These are phyloP conservation scores for Paecilomyces niveus DNA, from an alignment of 2,329 filamentous ascomycete species.

Conservation along the genomic window DNA sequence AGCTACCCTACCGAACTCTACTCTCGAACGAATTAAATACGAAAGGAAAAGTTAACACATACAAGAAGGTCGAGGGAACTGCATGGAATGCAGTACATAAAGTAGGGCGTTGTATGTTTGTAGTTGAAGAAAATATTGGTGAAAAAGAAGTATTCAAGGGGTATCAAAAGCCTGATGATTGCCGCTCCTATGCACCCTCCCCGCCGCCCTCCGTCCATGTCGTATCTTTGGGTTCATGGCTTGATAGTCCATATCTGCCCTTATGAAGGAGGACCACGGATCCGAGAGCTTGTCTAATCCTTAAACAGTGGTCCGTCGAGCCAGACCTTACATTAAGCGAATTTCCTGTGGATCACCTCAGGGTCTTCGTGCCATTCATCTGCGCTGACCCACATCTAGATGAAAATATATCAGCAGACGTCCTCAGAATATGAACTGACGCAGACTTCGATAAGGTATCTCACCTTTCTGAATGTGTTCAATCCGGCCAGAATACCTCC, in stretches of 20 bases:
- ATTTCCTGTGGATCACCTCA: slow-evolving; percentile 97
- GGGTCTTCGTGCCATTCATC: slow-evolving; percentile 99
- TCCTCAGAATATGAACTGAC: not conserved
- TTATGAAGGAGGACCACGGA: not conserved
- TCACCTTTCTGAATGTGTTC: slow-evolving; percentile 96
- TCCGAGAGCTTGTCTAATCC: not conserved
- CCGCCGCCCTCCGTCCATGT: not conserved
- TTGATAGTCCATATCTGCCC: not conserved
- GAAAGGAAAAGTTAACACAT: too few species aligned
- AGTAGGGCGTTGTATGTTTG: not conserved
- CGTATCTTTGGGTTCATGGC: not conserved
- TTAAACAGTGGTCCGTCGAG: not conserved
- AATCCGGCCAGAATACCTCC: slow-evolving; percentile 93
- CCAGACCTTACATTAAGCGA: slow-evolving; percentile 54
- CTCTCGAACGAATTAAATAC: too few species aligned
- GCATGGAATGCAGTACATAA: too few species aligned
- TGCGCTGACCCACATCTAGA: slow-evolving; percentile 98
- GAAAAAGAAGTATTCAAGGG: slow-evolving; percentile 1
- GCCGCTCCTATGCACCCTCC: not conserved
- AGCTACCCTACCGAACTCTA: too few species aligned
- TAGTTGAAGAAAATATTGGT: not conserved
- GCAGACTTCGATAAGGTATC: slow-evolving; percentile 15
- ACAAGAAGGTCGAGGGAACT: too few species aligned
- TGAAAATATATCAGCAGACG: slow-evolving; percentile 2
- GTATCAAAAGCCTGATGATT: slow-evolving; percentile 2